Base-by-base conservation (phyloP, 306 rosid genomes). In the Quillaja saponaria region DNA sequence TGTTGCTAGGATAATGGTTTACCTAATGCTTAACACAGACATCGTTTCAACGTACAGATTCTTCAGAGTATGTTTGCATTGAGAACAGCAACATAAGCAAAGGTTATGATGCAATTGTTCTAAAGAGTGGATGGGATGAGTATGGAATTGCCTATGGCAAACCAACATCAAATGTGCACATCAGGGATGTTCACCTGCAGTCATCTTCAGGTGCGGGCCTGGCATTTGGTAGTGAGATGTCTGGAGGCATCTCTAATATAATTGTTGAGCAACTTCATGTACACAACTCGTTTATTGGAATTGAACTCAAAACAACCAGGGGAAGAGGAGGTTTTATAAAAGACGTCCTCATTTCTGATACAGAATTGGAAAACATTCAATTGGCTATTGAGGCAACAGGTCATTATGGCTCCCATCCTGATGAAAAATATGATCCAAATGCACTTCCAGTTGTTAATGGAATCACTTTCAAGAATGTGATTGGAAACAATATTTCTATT, bases 51-150 rank as follows among this genome's bases (percentile, higher is more conserved):
- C n/a, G 48, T 72, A 67, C 82, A 84, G 87, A 87, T 81, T 87
- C 95, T 56, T 84, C 87, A 0, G 66, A 67, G 20, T 11, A 66
- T 13, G 73, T 86, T 44, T 86, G 90, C 87, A 81, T 86, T 21
- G 82, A 71, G 16, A 75, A 81, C 70, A 65, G 90, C 78, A 76
- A 71, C 65, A 78, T 86, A 35, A 83, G 73, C 72, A 76, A 60
- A 47, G 82, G 90, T 9, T 68, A 78, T 46, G 90, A 86, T 75
- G 85, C 81, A 17, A 76, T 86, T 46, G 85, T 51, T 10, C 78
- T 86, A 11, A 83, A 86, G 77, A 86, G 95, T 65, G 90, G 95
- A 16, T 83, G 90, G 95, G 95, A 86, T 69, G 77, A 78, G 66
- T 86, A 83, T 52, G 95, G 90, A 13, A 55, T 83, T 19, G 41